Base-by-base conservation (phyloP, 2,329 filamentous ascomycete genomes). In the Colletotrichum incanum region DNA sequence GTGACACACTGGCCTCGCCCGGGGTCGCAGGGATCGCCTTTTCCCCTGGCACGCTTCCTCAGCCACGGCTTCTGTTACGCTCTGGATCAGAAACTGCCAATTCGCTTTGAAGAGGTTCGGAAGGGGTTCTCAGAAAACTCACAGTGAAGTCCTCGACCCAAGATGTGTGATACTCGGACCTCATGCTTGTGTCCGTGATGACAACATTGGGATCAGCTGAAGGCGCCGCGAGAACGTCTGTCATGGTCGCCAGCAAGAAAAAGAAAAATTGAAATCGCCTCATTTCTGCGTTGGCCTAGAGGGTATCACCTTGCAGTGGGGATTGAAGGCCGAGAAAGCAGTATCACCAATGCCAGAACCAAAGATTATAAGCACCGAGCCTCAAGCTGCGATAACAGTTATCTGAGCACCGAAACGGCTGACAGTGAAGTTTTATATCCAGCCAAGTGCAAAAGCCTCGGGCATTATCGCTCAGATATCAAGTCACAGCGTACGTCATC, bases 401-500 rank as follows among this genome's bases (percentile, higher is more conserved):
- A 6, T 37, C 45, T 28, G 9, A 37, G 43, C n/a, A 39, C 9
- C 2, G 31, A 4, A 12, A 39, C 4, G 14, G 8, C 2, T 20
- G 58, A 41, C 12, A 16, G 1, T 34, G 26, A n/a, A 39, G 28
- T 37, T 62, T 49, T 61, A 62, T 62, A n/a, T 23, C 34, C 4
- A 26, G 3, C n/a, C 31, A 7, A 31, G 16, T 45, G 59, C 59
- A 50, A 31, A 50, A 62, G 45, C 59, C 45, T 39, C 45, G 31
- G n/a, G n/a, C 11, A 26, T 12, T 20, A 5, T 39, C 2, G 2
- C 31, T 14, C 16, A 1, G 9, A 26, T 18, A 4, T 18, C 59
- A 12, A 11, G 59, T 62, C 59, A 50, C 31, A 62, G 59, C 45
- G 59, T 50, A 31, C 59, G 9, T 62, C 59, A 50, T 62, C 43